Percentiles rank a stretch among this genome's conserved stretches.
Conservation (phyloP, 2,329 filamentous ascomycete genomes). For the Cadophora gregata region DNA sequence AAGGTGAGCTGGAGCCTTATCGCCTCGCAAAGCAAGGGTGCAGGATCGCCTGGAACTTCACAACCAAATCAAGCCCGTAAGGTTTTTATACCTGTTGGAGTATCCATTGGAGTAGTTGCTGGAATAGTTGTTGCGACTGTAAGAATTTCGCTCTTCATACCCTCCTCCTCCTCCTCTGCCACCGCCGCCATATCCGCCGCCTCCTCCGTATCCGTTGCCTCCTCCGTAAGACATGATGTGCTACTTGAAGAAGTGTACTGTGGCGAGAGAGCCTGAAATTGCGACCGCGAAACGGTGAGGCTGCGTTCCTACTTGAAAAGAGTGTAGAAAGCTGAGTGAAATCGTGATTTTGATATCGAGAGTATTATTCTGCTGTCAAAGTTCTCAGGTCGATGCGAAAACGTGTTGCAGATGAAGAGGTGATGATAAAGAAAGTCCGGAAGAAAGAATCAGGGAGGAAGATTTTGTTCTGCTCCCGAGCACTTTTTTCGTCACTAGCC, state of each 20-base stretch:
- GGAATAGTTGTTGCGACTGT: conserved; percentile 52
- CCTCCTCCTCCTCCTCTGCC: conserved; percentile 52
- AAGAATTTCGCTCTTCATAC: conserved; percentile 60
- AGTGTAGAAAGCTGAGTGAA: conserved; percentile 22
- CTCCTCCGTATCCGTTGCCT: too few species aligned
- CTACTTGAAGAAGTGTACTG: conserved; percentile 29
- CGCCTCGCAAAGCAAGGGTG: conserved; percentile 43
- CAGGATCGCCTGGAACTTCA: conserved; percentile 42
- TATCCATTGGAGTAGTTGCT: conserved; percentile 57
- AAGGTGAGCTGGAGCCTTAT: conserved; percentile 32
- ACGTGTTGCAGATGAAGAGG: conserved; percentile 29
- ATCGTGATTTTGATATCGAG: conserved; percentile 24
- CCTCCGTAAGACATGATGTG: conserved; percentile 72
- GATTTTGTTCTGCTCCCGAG: conserved; percentile 5
- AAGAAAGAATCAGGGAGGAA: conserved; percentile 26
- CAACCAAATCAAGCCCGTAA: conserved; percentile 46
- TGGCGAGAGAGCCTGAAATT: conserved; percentile 4
- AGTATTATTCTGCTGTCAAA: conserved; percentile 24
- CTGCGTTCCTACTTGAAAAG: conserved; percentile 28
- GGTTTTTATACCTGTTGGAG: conserved; percentile 54
- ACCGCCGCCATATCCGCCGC: conserved; percentile 48
- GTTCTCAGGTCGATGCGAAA: conserved; percentile 36
- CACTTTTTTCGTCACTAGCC: conserved; percentile 3
- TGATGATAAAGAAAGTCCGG: conserved; percentile 27
- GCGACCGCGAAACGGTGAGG: conserved; percentile 8